A percentile compares a stretch with the other conserved stretches of the same genome.
These are phyloP conservation scores for Candida ortonii DNA, from an alignment of 805 yeast genomes.

Conservation along the genomic window DNA sequence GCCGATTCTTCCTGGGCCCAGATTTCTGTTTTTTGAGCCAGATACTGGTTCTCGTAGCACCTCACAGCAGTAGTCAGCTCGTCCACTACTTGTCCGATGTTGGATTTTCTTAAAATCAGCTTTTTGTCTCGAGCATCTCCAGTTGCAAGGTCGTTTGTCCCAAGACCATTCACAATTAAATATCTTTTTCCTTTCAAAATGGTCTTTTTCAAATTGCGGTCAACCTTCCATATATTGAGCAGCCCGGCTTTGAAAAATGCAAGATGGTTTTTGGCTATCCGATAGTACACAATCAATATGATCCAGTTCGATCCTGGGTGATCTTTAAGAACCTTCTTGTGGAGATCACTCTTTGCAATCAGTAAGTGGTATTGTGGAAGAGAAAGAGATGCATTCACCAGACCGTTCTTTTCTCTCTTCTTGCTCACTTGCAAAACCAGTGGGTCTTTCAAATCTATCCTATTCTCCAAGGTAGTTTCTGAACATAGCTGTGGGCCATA, in stretches of 20 bases:
- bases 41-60: constrained; percentile 21
- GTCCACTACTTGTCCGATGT: constrained; percentile 20
- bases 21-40: constrained; percentile 10
- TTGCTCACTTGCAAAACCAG: not conserved
- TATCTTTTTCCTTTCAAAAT: constrained; percentile 29
- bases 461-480: too few relatives aligned
- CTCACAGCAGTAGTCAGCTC: constrained; percentile 27
- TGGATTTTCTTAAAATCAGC: constrained; percentile 13
- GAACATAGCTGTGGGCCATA: too few relatives aligned
- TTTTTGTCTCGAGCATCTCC: constrained; percentile 25
- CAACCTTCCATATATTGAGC: constrained; percentile 50
- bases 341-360: constrained; percentile 7
- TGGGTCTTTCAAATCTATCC: too few relatives aligned
- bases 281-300: constrained; percentile 14
- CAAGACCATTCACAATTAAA: constrained; percentile 28
- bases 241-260: constrained; percentile 59
- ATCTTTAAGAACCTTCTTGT: constrained; percentile 6
- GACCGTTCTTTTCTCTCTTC: too few relatives aligned
- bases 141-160: constrained; percentile 24
- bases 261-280: constrained; percentile 28
- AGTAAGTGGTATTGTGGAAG: constrained; percentile 25
- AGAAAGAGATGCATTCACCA: constrained; percentile 12
- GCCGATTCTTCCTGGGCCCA: constrained; percentile 7
- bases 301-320: constrained; percentile 7
- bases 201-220: constrained; percentile 26